Base-by-base conservation (phyloP, 495 filamentous ascomycete genomes). In the Rostrohypoxylon terebratum region DNA sequence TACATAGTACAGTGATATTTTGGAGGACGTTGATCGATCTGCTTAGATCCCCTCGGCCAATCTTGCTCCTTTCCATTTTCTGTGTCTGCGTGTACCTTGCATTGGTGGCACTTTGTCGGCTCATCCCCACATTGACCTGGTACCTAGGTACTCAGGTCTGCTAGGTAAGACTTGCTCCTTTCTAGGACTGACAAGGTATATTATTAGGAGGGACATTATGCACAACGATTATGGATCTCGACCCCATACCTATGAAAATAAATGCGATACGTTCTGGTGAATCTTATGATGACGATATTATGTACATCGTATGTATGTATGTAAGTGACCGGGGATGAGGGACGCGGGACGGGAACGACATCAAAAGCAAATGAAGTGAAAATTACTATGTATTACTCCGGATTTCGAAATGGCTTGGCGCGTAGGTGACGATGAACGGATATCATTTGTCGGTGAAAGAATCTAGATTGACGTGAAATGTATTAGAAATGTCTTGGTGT, bases 81-180 rank as follows among this genome's bases (percentile, higher is more conserved):
- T 25, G 40, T 44, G 71, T 73, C 69, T 60, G 59, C 42, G 38
- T 48, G 71, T 74, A 74, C 71, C 67, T 70, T 70, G 63, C 68
- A 67, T 75, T 63, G 63, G 67, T 70, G 67, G 57, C 62, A 40
- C 40, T 63, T 66, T 59, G 58, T 62, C 71, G 62, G 50, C 34
- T 40, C 65, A 74, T 74, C 71, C 66, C 62, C 66, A 69, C 58
- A 50, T 16, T 58, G 20, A 34, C 60, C 44, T 31, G 48, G 55
- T 45, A 45, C 44, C 28, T 42, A n/a, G 48, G 55, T 45, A 45
- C 44, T 20, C 48, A n/a, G 28, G 28, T 14, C 14, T 10, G 3
- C 3, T 6, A 11, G 34, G 34, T 13, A 57, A 38, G 53, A 50
- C 55, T 61, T 63, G 63, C 42, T 69, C 55, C 47, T 69, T 66